These are phyloP conservation scores for Talaromyces borbonicus DNA, from an alignment of 495 filamentous ascomycete species.

Conservation along the genomic window DNA sequence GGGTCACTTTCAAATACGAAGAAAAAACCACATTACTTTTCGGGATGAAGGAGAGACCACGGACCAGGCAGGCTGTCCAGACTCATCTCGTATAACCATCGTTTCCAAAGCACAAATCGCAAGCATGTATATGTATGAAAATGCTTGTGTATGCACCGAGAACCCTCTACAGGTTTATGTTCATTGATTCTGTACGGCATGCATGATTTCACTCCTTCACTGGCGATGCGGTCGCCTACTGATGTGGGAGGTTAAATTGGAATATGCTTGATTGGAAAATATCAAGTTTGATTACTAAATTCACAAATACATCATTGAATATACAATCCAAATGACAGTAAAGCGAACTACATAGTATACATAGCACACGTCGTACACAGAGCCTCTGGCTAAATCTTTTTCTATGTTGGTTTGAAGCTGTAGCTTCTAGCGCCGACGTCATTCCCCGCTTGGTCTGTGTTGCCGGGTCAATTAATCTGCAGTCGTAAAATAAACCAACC, in stretches of 20 bases:
- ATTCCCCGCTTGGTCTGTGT: slow-evolving; percentile 4
- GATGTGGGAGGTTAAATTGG: not conserved
- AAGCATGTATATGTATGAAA: not conserved
- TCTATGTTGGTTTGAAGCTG: too few relatives aligned
- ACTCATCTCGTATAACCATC: not conserved
- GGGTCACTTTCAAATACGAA: too few relatives aligned
- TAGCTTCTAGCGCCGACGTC: slow-evolving; percentile 2
- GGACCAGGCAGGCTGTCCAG: too few relatives aligned
- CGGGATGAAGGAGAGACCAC: too few relatives aligned
- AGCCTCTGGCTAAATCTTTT: too few relatives aligned
- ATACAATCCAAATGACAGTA: not conserved
- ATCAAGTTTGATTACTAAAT: slow-evolving; percentile 1
- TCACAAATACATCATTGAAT: not conserved
- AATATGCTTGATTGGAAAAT: not conserved
- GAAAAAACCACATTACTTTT: too few relatives aligned
- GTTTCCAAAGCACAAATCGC: not conserved
- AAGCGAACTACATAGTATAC: too few relatives aligned
- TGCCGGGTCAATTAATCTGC: slow-evolving; percentile 6
- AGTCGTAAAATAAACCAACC: not conserved
- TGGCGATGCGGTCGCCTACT: slow-evolving; percentile 12
- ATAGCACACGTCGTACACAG: too few relatives aligned
- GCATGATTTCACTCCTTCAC: slow-evolving; percentile 9
- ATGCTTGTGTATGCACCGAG: not conserved
- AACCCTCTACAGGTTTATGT: not conserved
- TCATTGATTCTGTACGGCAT: slow-evolving; percentile 7